phyloP scores from a whole-genome alignment of 148 eudicot species.

The Rhododendron molle region DNA sequence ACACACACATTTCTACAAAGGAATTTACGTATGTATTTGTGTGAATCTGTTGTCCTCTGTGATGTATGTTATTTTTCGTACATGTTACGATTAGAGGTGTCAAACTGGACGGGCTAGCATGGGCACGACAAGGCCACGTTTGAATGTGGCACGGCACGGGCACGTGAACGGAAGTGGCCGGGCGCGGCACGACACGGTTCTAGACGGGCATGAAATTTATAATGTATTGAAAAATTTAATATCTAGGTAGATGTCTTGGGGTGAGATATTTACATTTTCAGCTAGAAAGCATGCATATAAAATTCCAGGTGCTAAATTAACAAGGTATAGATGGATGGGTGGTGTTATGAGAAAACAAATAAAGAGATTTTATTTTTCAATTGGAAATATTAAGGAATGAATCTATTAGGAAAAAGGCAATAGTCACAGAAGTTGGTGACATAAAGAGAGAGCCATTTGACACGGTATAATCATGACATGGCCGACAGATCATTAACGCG shows the following conservation, averaged over 20 bases:
- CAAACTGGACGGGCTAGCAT: not conserved
- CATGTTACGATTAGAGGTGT: not conserved
- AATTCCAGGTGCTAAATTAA: not conserved
- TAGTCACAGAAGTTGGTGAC: too few relatives aligned
- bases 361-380: too few relatives aligned
- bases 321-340: not conserved
- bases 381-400: not conserved
- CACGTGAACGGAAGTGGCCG: not conserved
- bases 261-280: too few relatives aligned
- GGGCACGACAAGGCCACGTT: not conserved
- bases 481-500: not conserved
- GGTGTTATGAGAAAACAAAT: too few relatives aligned
- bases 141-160: not conserved
- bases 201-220: too few relatives aligned
- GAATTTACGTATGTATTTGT: not conserved
- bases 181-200: too few relatives aligned
- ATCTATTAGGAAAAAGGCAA: not conserved
- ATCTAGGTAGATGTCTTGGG: too few relatives aligned
- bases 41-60: not conserved
- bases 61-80: not conserved
- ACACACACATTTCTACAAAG: not conserved
- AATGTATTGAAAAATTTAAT: too few relatives aligned
- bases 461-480: not conserved
- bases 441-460: not conserved
- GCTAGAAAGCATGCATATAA: not conserved